Conservation (phyloP, 2,329 filamentous ascomycete genomes). For the Venturia aucupariae region DNA sequence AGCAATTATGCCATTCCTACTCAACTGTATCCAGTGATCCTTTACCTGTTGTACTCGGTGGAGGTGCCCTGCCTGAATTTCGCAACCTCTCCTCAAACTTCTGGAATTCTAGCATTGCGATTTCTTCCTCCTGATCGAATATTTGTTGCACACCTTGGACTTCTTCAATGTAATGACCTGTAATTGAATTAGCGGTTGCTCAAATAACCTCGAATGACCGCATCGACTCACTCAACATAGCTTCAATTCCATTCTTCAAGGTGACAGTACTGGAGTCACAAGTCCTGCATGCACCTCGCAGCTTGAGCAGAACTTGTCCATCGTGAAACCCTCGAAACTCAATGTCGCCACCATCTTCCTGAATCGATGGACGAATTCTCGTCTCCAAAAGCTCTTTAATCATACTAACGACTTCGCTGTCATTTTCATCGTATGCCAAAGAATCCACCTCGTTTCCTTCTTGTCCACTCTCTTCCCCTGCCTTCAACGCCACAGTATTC, state of each 20-base stretch:
- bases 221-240: constrained; percentile 79
- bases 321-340: constrained; percentile 86
- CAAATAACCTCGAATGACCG: background rate
- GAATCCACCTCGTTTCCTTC: constrained; percentile 53
- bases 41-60: constrained; percentile 40
- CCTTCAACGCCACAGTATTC: constrained; percentile 54
- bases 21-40: constrained; percentile 45
- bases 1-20: background rate
- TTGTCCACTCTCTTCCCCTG: constrained; percentile 41
- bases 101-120: constrained; percentile 78
- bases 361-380: constrained; percentile 86
- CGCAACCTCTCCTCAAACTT: constrained; percentile 84
- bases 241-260: constrained; percentile 94
- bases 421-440: constrained; percentile 76
- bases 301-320: constrained; percentile 75
- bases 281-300: constrained; percentile 86
- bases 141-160: constrained; percentile 89
- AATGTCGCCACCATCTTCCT: constrained; percentile 96
- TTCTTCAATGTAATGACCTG: constrained; percentile 68
- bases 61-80: constrained; percentile 48
- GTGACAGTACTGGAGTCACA: constrained; percentile 97
- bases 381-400: constrained; percentile 97
- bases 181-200: constrained; percentile 18
- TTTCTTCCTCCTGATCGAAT: constrained; percentile 82
- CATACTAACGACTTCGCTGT: constrained; percentile 93